A percentile compares a stretch with the other conserved stretches of the same genome.
Evolutionary conservation across 2,329 filamentous ascomycete genomes (phyloP).

Genomic region (Colletotrichum shisoi): DNA sequence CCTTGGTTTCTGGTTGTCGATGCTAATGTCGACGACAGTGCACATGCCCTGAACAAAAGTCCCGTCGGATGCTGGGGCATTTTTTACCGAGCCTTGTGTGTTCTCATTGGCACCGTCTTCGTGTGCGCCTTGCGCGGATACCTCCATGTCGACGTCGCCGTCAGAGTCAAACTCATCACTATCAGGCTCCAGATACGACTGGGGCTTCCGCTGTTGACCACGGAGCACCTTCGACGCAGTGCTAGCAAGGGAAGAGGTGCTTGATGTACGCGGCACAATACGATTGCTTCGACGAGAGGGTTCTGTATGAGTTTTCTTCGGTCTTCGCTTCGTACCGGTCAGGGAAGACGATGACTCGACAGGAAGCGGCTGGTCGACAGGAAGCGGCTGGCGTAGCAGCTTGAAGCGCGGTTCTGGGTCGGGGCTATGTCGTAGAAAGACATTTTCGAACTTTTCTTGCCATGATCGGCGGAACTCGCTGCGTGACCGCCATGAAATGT

Average conservation of each 20-base stretch:
- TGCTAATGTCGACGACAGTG: slow-evolving; percentile 72
- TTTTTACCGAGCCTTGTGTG: slow-evolving; percentile 34
- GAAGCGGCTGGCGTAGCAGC: slow-evolving; percentile 38
- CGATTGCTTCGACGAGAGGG: slow-evolving; percentile 51
- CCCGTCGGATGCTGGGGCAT: slow-evolving; percentile 21
- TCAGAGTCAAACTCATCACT: slow-evolving; percentile 54
- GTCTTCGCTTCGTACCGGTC: slow-evolving; percentile 16
- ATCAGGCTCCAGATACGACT: slow-evolving; percentile 57
- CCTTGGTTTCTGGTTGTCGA: slow-evolving; percentile 77
- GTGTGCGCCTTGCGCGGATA: slow-evolving; percentile 27
- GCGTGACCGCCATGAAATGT: slow-evolving; percentile 82
- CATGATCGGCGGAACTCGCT: slow-evolving; percentile 81
- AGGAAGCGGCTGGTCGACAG: slow-evolving; percentile 2
- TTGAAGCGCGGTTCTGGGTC: slow-evolving; percentile 50
- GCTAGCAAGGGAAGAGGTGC: slow-evolving; percentile 45
- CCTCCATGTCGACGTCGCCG: slow-evolving; percentile 31
- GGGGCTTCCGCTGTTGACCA: slow-evolving; percentile 33
- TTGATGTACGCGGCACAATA: slow-evolving; percentile 45
- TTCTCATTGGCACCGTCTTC: slow-evolving; percentile 24
- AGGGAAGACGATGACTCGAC: not conserved
- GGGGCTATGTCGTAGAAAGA: slow-evolving; percentile 65
- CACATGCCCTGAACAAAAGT: slow-evolving; percentile 72
- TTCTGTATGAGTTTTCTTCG: slow-evolving; percentile 21
- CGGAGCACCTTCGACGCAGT: slow-evolving; percentile 43
- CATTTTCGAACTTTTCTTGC: slow-evolving; percentile 72